Percentiles rank a stretch among this genome's conserved stretches.
These are phyloP conservation scores for Lachnellula hyalina DNA, from an alignment of 2,329 filamentous ascomycete genomes.

Conservation along the genomic window DNA sequence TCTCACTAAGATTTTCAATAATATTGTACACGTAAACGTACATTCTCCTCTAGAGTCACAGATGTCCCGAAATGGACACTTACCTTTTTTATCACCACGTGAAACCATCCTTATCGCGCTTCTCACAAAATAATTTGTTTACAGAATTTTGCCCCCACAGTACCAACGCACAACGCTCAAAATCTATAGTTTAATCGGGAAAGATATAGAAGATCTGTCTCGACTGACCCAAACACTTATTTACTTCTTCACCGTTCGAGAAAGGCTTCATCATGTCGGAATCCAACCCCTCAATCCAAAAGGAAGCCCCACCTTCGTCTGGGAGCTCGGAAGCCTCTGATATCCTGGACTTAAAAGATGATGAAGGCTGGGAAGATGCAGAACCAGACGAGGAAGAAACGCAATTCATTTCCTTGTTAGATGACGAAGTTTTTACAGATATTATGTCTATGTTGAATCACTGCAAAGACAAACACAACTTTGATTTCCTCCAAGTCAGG, in stretches of 20 bases:
- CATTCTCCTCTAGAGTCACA: neutral
- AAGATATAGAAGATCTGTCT: neutral
- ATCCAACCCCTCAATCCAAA: slow-evolving; percentile 10
- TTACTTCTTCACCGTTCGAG: slow-evolving; percentile 1
- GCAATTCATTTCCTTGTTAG: slow-evolving; percentile 62
- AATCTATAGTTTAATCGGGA: neutral
- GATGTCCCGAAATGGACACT: neutral
- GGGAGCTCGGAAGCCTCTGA: slow-evolving; percentile 38
- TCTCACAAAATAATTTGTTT: neutral
- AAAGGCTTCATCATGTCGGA: slow-evolving; percentile 16
- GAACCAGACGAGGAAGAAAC: slow-evolving; percentile 60
- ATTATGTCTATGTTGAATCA: slow-evolving; percentile 61
- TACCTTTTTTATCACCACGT: neutral
- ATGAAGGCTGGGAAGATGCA: slow-evolving; percentile 52
- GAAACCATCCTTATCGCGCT: neutral
- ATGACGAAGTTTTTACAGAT: slow-evolving; percentile 59
- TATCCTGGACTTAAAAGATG: slow-evolving; percentile 36
- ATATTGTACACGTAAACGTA: too few species aligned
- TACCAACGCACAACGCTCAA: neutral
- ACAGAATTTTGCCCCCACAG: neutral
- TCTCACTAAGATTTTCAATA: too few species aligned
- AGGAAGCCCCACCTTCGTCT: slow-evolving; percentile 27
- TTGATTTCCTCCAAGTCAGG: slow-evolving; percentile 60
- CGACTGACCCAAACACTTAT: neutral
- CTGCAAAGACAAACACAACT: slow-evolving; percentile 59